phyloP scores from a whole-genome alignment of 2,329 filamentous ascomycete species.

The Thyridium curvatum region DNA sequence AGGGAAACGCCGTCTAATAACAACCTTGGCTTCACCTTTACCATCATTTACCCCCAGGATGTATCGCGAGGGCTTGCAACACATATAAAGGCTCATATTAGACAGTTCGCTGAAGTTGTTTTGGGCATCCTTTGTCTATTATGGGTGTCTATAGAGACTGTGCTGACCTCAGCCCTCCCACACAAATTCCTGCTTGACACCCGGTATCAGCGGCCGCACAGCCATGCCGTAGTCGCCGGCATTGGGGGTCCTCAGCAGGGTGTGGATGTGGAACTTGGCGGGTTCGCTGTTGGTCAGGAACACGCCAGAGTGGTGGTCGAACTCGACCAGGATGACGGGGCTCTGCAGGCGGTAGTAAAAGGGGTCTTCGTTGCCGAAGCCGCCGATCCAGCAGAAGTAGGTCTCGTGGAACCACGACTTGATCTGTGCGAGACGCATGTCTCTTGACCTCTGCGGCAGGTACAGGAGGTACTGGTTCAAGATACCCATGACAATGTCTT shows the following conservation, averaged over 20 bases:
- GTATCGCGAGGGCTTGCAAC: too few species aligned
- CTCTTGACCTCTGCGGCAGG: constrained; percentile 50
- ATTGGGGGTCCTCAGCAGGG: constrained; percentile 65
- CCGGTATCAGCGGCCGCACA: constrained; percentile 29
- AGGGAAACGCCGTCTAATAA: too few species aligned
- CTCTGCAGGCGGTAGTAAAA: constrained; percentile 78
- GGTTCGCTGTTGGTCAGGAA: constrained; percentile 69
- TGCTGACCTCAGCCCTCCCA: constrained; percentile 28
- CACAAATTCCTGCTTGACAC: constrained; percentile 30
- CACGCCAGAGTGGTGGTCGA: constrained; percentile 75
- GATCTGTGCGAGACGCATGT: constrained; percentile 48
- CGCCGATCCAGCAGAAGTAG: constrained; percentile 76
- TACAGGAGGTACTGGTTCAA: constrained; percentile 62
- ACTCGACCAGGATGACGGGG: constrained; percentile 68
- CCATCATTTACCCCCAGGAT: too few species aligned
- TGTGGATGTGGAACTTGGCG: constrained; percentile 75
- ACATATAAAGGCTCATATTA: too few species aligned
- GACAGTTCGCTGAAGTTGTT: too few species aligned
- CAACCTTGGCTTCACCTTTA: too few species aligned
- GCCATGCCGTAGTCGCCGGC: constrained; percentile 68
- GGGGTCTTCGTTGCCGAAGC: constrained; percentile 56
- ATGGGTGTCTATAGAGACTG: too few species aligned
- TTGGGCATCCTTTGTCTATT: too few species aligned
- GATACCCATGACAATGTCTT: constrained; percentile 49
- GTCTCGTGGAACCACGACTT: constrained; percentile 58